Evolutionary conservation across 2,329 filamentous ascomycete genomes (phyloP).

Genomic region (Podosphaera aphanis): DNA sequence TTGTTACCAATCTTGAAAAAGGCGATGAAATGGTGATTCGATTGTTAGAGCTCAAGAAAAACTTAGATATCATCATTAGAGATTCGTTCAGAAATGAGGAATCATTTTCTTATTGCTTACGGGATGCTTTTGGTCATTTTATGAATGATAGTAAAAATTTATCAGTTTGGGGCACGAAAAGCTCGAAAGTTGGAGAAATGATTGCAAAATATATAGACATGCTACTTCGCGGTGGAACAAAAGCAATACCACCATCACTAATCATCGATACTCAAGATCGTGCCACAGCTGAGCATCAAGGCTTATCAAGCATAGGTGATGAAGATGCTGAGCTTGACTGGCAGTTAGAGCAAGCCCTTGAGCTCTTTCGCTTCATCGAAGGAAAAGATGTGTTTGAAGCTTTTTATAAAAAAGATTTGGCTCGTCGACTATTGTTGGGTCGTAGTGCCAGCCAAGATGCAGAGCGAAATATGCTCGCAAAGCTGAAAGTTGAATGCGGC

Average conservation of each 20-base stretch:
- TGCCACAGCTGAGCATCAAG: conserved; percentile 32
- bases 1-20: conserved; percentile 59
- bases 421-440: conserved; percentile 69
- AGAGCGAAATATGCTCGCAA: conserved; percentile 81
- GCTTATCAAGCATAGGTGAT: conserved; percentile 47
- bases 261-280: conserved; percentile 37
- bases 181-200: conserved; percentile 93
- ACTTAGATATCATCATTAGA: conserved; percentile 53
- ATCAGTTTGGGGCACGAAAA: conserved; percentile 52
- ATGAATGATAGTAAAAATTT: conserved; percentile 72
- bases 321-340: conserved; percentile 82
- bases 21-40: conserved; percentile 70
- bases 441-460: conserved; percentile 86
- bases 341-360: conserved; percentile 77
- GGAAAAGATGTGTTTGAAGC: conserved; percentile 96
- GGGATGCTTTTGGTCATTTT: conserved; percentile 69
- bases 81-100: conserved; percentile 57
- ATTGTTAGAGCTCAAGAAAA: conserved; percentile 57
- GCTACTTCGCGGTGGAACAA: conserved; percentile 67
- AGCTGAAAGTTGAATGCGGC: conserved; percentile 81
- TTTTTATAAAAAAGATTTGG: conserved; percentile 96
- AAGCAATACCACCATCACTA: conserved; percentile 50
- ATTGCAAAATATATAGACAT: conserved; percentile 91
- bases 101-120: conserved; percentile 51
- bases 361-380: conserved; percentile 89